Evolutionary conservation across 108 stramenopile genomes (phyloP).

Genomic region (Fragilaria radians): DNA sequence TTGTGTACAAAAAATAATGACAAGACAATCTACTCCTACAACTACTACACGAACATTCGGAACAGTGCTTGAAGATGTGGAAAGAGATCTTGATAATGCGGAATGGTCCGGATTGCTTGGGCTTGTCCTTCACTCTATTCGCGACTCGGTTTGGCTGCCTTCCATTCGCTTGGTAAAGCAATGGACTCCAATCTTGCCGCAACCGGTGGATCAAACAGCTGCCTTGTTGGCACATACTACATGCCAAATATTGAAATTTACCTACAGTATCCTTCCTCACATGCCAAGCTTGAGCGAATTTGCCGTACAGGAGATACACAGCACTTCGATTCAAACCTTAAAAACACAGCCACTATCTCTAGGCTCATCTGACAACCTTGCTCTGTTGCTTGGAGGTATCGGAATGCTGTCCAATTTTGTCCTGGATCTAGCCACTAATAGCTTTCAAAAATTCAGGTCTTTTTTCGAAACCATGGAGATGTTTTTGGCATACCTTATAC

Average conservation of each 20-base stretch:
- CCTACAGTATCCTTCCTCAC: not conserved
- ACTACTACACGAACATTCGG: not conserved
- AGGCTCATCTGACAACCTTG: not conserved
- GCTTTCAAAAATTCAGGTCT: not conserved
- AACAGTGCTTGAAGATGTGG: not conserved
- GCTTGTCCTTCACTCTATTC: not conserved
- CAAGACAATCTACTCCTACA: no score
- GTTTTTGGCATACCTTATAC: not conserved
- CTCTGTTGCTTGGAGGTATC: not conserved
- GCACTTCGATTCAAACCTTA: not conserved
- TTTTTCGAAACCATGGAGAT: not conserved
- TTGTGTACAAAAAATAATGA: no score
- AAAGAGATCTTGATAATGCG: not conserved
- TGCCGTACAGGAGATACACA: not conserved
- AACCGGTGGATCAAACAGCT: not conserved
- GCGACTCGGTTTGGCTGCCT: not conserved
- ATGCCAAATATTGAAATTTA: not conserved
- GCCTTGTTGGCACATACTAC: not conserved
- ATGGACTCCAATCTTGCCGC: not conserved
- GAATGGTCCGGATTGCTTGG: not conserved
- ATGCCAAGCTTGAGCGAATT: conserved; percentile 1
- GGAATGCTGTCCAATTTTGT: not conserved
- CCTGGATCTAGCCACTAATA: not conserved
- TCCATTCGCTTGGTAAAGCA: not conserved
- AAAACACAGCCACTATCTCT: not conserved